Evolutionary conservation across 495 filamentous ascomycete genomes (phyloP).

Genomic region (Xylaria flabelliformis): DNA sequence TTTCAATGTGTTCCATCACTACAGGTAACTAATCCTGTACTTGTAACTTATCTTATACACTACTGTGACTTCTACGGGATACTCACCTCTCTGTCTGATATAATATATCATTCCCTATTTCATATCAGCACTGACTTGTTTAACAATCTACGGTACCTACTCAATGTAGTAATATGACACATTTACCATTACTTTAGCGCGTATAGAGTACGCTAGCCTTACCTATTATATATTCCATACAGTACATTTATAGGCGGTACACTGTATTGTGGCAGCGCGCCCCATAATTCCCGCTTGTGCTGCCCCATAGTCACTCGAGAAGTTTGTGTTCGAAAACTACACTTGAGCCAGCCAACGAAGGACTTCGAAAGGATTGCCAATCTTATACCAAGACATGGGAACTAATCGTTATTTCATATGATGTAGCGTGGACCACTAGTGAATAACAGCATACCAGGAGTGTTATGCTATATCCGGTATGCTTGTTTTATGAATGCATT

Average conservation of each 20-base stretch:
- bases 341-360: not conserved
- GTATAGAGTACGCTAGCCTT: not conserved
- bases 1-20: not conserved
- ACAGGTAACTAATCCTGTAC: not conserved
- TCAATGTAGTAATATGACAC: not conserved
- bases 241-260: not conserved
- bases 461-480: not conserved
- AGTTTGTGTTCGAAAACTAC: not conserved
- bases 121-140: not conserved
- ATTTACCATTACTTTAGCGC: not conserved
- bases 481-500: not conserved
- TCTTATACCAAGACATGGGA: not conserved
- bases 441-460: not conserved
- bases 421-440: not conserved
- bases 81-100: not conserved
- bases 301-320: not conserved
- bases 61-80: not conserved
- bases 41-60: not conserved
- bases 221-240: not conserved
- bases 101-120: not conserved
- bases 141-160: not conserved
- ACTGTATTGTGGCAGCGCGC: constrained; percentile 14
- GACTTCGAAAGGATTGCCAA: constrained; percentile 2
- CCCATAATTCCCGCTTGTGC: not conserved
- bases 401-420: not conserved